Percentiles rank a stretch among this genome's conserved stretches.
Conservation (phyloP, 495 filamentous ascomycete species). For the Hypoxylon subgilvum region DNA sequence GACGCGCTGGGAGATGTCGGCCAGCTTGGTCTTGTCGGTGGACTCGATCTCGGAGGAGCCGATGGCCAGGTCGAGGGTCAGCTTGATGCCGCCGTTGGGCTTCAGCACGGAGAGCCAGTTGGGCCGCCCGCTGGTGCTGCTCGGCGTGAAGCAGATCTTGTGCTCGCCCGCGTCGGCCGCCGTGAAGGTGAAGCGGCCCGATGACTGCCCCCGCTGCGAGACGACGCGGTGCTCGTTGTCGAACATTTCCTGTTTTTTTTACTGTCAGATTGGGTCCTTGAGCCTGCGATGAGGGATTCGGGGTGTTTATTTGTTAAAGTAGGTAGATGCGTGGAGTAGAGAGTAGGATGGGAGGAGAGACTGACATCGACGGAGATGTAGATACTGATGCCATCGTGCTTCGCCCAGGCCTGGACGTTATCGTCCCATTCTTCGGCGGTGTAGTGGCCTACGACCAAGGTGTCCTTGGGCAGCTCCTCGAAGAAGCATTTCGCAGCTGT, state of each 20-base stretch:
- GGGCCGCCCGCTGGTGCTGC: conserved; percentile 61
- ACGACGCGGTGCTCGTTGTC: conserved; percentile 98
- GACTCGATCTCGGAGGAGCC: conserved; percentile 94
- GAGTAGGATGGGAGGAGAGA: conserved; percentile 29
- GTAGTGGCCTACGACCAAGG: conserved; percentile 91
- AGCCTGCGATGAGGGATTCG: too few species aligned
- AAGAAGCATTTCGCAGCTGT: conserved; percentile 87
- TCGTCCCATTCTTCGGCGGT: conserved; percentile 79
- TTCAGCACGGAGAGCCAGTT: conserved; percentile 73
- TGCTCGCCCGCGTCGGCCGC: conserved; percentile 93
- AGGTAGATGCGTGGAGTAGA: background rate
- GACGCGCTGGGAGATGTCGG: conserved; percentile 87
- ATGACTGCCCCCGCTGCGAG: conserved; percentile 74
- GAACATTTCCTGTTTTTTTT: conserved; percentile 73
- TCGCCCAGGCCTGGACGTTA: conserved; percentile 64
- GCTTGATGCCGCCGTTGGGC: conserved; percentile 74
- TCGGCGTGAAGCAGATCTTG: conserved; percentile 89
- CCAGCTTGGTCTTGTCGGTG: conserved; percentile 90
- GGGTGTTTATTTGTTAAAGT: background rate
- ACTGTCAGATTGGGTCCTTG: background rate
- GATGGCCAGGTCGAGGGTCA: conserved; percentile 90
- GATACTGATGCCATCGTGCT: conserved; percentile 76
- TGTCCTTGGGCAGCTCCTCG: conserved; percentile 97
- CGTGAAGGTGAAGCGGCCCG: conserved; percentile 94
- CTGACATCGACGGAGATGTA: conserved; percentile 84